Percentiles rank a stretch among this genome's conserved stretches.
These are phyloP conservation scores for Fusarium sp. DNA, from an alignment of 2,329 filamentous ascomycete genomes.

Conservation along the genomic window DNA sequence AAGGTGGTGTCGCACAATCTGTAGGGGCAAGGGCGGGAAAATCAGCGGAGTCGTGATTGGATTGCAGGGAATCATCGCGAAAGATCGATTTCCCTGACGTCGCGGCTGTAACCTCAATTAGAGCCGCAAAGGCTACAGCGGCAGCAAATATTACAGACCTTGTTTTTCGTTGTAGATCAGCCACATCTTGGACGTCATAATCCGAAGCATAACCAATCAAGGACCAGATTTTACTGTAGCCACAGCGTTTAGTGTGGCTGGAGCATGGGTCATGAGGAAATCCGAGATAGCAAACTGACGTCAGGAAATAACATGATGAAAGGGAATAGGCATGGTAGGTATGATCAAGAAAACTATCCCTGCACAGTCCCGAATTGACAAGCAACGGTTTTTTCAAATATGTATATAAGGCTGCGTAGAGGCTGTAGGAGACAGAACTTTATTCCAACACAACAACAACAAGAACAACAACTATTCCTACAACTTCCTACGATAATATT, in stretches of 20 bases:
- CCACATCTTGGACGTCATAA: conserved; percentile 31
- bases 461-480: conserved; percentile 2
- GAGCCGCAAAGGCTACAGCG: conserved; percentile 21
- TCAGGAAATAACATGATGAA: conserved; percentile 30
- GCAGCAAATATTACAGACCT: conserved; percentile 27
- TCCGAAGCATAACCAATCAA: conserved; percentile 8
- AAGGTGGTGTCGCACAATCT: conserved; percentile 11
- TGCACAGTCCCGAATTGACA: conserved; percentile 7
- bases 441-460: conserved; percentile 13
- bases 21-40: conserved; percentile 3
- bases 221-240: conserved; percentile 1
- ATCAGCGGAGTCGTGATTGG: conserved; percentile 22
- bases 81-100: conserved; percentile 28
- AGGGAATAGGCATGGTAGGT: conserved; percentile 7
- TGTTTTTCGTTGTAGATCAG: conserved; percentile 25
- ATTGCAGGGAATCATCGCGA: conserved; percentile 24
- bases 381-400: background rate
- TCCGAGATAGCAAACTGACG: conserved; percentile 31
- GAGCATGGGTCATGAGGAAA: conserved; percentile 33
- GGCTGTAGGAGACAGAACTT: background rate
- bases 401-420: conserved; percentile 31
- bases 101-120: conserved; percentile 30
- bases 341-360: conserved; percentile 13
- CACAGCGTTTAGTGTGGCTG: conserved; percentile 32
- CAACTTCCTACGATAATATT: background rate